phyloP scores from a whole-genome alignment of 2,329 filamentous ascomycete genomes.

The Dryadomyces sulphureus region DNA sequence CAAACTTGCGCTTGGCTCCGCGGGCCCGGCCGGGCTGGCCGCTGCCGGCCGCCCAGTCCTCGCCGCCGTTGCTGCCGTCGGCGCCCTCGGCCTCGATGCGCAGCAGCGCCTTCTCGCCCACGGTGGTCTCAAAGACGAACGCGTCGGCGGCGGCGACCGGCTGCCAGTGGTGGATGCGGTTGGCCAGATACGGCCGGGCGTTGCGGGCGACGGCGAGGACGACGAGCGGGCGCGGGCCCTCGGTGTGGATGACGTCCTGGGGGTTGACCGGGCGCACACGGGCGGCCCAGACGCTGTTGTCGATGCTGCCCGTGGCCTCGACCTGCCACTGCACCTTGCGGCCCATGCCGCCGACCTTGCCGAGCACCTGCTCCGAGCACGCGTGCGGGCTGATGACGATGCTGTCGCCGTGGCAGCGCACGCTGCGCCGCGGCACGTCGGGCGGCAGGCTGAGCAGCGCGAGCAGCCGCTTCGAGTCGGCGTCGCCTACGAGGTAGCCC shows the following conservation, averaged over 20 bases:
- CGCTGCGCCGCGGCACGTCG: conserved; percentile 43
- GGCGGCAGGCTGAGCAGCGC: conserved; percentile 51
- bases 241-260: conserved; percentile 51
- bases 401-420: conserved; percentile 75
- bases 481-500: conserved; percentile 65
- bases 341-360: conserved; percentile 77
- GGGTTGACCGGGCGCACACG: conserved; percentile 58
- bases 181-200: conserved; percentile 63
- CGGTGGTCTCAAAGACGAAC: conserved; percentile 65
- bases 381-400: conserved; percentile 78
- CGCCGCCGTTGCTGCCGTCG: neutral
- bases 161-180: conserved; percentile 72
- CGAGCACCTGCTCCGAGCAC: conserved; percentile 55
- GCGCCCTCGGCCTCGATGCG: conserved; percentile 59
- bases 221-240: conserved; percentile 63
- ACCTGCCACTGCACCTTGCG: conserved; percentile 75
- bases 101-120: conserved; percentile 75
- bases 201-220: conserved; percentile 69
- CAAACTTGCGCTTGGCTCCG: neutral
- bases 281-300: conserved; percentile 80
- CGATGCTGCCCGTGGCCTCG: conserved; percentile 56
- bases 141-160: conserved; percentile 55
- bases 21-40: neutral
- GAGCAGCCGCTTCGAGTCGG: conserved; percentile 58
- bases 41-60: neutral